phyloP scores from a whole-genome alignment of 2,329 filamentous ascomycete species.

The Colletotrichum simmondsii region DNA sequence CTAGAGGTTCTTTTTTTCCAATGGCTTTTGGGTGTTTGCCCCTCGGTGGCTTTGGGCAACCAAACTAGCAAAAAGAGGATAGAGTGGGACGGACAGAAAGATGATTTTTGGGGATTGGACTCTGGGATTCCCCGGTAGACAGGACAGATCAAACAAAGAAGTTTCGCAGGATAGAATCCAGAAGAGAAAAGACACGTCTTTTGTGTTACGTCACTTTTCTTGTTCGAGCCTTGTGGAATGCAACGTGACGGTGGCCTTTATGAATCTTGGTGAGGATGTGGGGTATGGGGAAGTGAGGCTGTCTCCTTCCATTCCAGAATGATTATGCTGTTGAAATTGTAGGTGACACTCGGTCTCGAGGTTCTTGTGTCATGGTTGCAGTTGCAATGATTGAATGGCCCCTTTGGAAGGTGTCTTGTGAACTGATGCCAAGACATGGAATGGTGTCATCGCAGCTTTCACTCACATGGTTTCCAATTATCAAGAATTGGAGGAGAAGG shows the following conservation, averaged over 20 bases:
- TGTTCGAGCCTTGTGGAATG: neutral
- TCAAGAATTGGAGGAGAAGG: too few species aligned
- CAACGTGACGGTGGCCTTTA: neutral
- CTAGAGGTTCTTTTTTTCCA: conserved; percentile 5
- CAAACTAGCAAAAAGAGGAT: conserved; percentile 6
- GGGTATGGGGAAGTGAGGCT: neutral
- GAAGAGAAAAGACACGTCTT: neutral
- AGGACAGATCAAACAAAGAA: conserved; percentile 12
- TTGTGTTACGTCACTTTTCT: neutral
- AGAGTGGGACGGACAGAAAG: neutral
- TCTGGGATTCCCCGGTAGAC: conserved; percentile 28
- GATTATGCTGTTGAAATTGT: too few species aligned
- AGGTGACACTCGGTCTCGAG: too few species aligned
- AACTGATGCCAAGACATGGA: too few species aligned
- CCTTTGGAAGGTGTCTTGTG: too few species aligned
- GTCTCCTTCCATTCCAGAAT: too few species aligned
- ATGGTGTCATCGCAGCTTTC: too few species aligned
- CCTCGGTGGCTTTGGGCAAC: conserved; percentile 8
- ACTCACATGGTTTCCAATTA: too few species aligned
- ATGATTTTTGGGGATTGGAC: conserved; percentile 10
- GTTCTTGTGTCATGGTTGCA: too few species aligned
- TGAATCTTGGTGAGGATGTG: neutral
- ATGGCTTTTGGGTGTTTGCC: conserved; percentile 2
- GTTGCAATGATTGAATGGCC: too few species aligned
- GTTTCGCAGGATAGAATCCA: conserved; percentile 19